A percentile compares a stretch with the other conserved stretches of the same genome.
phyloP scores from a whole-genome alignment of 148 eudicot species.

The Pharnaceum exiguum region DNA sequence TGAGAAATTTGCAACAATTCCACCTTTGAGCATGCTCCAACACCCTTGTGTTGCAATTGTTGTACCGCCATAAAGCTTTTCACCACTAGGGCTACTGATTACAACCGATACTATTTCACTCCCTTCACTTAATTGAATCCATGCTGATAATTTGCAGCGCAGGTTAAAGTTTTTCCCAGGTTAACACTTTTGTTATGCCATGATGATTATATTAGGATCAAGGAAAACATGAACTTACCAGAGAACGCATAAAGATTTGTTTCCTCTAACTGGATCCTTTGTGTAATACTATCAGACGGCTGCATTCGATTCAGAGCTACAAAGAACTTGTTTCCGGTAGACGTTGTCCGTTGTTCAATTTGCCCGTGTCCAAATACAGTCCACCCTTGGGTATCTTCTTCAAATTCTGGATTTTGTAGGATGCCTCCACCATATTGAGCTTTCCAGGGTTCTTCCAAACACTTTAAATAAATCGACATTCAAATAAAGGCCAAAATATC shows the following conservation, averaged over 20 bases:
- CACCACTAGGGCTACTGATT: slow-evolving; percentile 16
- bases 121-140: slow-evolving; percentile 50
- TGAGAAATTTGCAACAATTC: slow-evolving; percentile 28
- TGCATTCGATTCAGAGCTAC: slow-evolving; percentile 38
- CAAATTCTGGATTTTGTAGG: slow-evolving; percentile 43
- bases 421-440: slow-evolving; percentile 56
- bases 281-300: slow-evolving; percentile 41
- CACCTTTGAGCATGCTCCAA: slow-evolving; percentile 77
- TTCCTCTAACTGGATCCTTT: slow-evolving; percentile 27
- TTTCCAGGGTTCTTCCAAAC: slow-evolving; percentile 40
- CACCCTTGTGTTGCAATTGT: slow-evolving; percentile 55
- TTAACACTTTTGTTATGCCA: too few relatives aligned
- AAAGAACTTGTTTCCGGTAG: slow-evolving; percentile 38
- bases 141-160: slow-evolving; percentile 54
- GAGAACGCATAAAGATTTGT: slow-evolving; percentile 46
- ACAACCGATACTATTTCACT: slow-evolving; percentile 32
- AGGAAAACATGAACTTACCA: slow-evolving; percentile 37
- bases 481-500: neutral
- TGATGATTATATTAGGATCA: too few relatives aligned
- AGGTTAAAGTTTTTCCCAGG: too few relatives aligned
- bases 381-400: slow-evolving; percentile 43
- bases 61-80: slow-evolving; percentile 33
- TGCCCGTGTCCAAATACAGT: slow-evolving; percentile 31
- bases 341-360: slow-evolving; percentile 23
- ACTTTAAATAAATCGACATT: slow-evolving; percentile 29